Percentiles rank a stretch among this genome's conserved stretches.
These are phyloP conservation scores for Mycena olivaceomarginata DNA, from an alignment of 768 basidiomycete species.

Conservation along the genomic window DNA sequence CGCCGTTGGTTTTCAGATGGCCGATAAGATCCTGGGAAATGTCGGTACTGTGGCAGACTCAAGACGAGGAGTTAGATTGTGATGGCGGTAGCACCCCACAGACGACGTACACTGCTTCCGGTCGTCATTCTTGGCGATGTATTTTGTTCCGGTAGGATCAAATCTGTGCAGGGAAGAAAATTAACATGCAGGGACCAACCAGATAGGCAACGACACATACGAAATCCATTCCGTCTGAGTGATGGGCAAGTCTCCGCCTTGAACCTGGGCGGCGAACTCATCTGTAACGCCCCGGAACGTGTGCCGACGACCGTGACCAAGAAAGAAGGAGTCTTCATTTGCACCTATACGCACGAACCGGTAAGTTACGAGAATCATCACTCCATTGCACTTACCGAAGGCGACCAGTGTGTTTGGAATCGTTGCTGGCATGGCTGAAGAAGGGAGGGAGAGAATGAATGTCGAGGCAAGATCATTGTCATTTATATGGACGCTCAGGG, in stretches of 20 bases:
- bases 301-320: conserved; percentile 24
- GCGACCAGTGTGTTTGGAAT: conserved; percentile 23
- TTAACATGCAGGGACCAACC: background rate
- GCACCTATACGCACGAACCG: conserved; percentile 10
- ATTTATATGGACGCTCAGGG: no score
- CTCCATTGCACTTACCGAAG: conserved; percentile 4
- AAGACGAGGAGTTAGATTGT: background rate
- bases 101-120: conserved; percentile 21
- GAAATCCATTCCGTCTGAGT: conserved; percentile 25
- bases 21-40: conserved; percentile 9
- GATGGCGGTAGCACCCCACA: conserved; percentile 14
- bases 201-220: background rate
- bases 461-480: no score
- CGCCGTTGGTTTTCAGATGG: conserved; percentile 11
- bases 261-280: conserved; percentile 13
- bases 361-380: background rate
- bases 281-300: conserved; percentile 13
- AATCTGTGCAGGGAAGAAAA: background rate
- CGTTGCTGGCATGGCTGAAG: conserved; percentile 17
- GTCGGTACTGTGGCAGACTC: conserved; percentile 14
- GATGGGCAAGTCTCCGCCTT: conserved; percentile 16
- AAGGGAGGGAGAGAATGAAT: background rate
- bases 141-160: background rate
- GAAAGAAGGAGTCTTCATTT: conserved; percentile 16
- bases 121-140: conserved; percentile 2